Evolutionary conservation across 768 basidiomycete species (phyloP).

Genomic region (Gyrodon lividus): DNA sequence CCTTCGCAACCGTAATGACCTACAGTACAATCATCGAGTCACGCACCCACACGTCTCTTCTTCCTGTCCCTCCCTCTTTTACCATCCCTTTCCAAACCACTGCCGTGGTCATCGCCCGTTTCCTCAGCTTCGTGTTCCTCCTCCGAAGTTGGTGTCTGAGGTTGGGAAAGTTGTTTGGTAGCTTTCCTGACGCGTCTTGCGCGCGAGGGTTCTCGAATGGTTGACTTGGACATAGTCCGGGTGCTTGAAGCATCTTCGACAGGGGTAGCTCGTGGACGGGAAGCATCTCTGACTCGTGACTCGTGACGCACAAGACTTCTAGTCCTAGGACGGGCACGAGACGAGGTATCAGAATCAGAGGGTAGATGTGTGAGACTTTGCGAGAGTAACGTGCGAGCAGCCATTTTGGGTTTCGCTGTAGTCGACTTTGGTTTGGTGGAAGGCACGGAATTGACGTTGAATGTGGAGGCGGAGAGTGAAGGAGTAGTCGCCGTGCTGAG

Average conservation of each 20-base stretch:
- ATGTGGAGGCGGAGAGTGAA: not conserved
- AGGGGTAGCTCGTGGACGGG: constrained; percentile 4
- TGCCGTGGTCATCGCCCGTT: constrained; percentile 8
- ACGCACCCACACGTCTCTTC: constrained; percentile 28
- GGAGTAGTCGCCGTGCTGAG: constrained; percentile 5
- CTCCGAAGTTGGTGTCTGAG: constrained; percentile 5
- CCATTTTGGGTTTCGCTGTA: constrained; percentile 12
- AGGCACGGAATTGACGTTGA: not conserved
- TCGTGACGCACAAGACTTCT: constrained; percentile 24
- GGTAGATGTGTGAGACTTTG: constrained; percentile 15
- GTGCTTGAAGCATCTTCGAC: not conserved
- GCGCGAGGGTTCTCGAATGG: constrained; percentile 4
- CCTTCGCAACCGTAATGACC: too few relatives aligned
- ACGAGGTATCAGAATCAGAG: constrained; percentile 26
- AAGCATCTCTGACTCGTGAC: constrained; percentile 13
- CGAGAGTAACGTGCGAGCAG: constrained; percentile 19
- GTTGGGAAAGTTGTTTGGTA: not conserved
- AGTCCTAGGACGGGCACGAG: constrained; percentile 20
- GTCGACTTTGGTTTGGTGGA: constrained; percentile 5
- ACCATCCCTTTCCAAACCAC: constrained; percentile 5
- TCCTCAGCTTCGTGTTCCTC: constrained; percentile 8
- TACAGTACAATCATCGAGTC: not conserved
- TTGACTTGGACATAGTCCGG: constrained; percentile 8
- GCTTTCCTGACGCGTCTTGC: not conserved
- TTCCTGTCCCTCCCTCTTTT: constrained; percentile 24